Conservation (phyloP, 2,329 filamentous ascomycete species). For the Paecilomyces dactylethromorphus region DNA sequence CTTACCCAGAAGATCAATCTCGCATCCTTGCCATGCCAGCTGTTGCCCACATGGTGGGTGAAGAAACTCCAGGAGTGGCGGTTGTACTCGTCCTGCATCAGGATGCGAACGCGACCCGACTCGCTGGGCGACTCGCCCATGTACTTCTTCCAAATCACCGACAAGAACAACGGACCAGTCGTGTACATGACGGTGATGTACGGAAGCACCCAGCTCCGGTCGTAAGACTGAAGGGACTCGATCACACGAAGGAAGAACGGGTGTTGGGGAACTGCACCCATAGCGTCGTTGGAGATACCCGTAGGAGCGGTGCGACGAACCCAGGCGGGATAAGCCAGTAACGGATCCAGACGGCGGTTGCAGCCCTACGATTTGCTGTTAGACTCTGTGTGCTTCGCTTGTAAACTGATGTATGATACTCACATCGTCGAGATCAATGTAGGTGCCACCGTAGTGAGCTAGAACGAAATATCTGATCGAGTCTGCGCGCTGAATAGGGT, state of each 20-base stretch:
- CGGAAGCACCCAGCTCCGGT: constrained; percentile 61
- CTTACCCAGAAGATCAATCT: constrained; percentile 58
- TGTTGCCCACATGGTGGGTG: constrained; percentile 57
- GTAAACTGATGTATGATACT: constrained; percentile 14
- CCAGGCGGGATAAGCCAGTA: constrained; percentile 64
- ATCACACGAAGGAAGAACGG: constrained; percentile 69
- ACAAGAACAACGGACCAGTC: constrained; percentile 69
- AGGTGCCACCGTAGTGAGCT: constrained; percentile 70
- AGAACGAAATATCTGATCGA: constrained; percentile 75
- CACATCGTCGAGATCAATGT: constrained; percentile 71
- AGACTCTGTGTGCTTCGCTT: background rate
- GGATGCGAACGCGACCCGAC: constrained; percentile 54
- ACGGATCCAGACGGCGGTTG: constrained; percentile 60
- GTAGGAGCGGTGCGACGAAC: constrained; percentile 66
- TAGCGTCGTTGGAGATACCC: constrained; percentile 74
- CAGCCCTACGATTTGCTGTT: constrained; percentile 48
- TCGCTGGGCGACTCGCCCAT: constrained; percentile 41
- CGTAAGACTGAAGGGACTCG: constrained; percentile 59
- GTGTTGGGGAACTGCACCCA: constrained; percentile 66
- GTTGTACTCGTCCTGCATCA: constrained; percentile 67
- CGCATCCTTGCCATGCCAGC: constrained; percentile 60
- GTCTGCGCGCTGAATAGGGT: constrained; percentile 71
- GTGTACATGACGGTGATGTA: constrained; percentile 78
- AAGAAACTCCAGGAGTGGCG: constrained; percentile 66
- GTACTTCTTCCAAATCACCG: constrained; percentile 70